phyloP scores from a whole-genome alignment of 2,329 filamentous ascomycete genomes.

The Westerdykella ornata region DNA sequence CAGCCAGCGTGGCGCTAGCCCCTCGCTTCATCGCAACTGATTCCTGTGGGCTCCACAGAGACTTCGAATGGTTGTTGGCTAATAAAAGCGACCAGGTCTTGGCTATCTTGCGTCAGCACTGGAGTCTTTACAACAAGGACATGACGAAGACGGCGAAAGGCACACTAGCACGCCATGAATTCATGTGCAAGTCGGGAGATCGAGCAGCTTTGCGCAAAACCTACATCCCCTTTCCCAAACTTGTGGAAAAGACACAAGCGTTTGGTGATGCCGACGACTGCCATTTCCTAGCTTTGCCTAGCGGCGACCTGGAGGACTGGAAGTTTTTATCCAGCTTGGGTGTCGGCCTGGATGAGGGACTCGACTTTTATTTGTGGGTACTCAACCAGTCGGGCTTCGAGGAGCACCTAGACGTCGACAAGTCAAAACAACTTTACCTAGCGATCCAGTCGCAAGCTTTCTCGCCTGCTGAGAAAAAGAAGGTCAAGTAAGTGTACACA shows the following conservation, averaged over 20 bases:
- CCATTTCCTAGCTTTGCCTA: slow-evolving; percentile 3
- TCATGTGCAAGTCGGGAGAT: neutral
- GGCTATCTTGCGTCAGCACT: neutral
- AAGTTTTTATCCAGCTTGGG: slow-evolving; percentile 2
- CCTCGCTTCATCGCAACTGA: slow-evolving; percentile 1
- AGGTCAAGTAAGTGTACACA: slow-evolving; percentile 2
- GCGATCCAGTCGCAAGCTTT: slow-evolving; percentile 3
- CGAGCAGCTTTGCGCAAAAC: neutral
- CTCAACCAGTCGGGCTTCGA: neutral
- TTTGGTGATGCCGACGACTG: neutral
- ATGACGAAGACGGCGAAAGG: slow-evolving; percentile 1
- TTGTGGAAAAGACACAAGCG: slow-evolving; percentile 1
- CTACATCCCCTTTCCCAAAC: slow-evolving; percentile 1
- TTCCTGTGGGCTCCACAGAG: slow-evolving; percentile 1
- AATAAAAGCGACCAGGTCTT: slow-evolving; percentile 1
- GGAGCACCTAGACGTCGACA: neutral
- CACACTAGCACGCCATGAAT: neutral
- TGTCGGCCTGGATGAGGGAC: slow-evolving; percentile 2
- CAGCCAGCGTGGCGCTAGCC: neutral
- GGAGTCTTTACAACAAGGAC: neutral
- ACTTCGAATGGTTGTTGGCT: slow-evolving; percentile 3
- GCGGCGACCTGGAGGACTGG: slow-evolving; percentile 1
- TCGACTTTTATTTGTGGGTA: slow-evolving; percentile 5
- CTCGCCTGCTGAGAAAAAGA: slow-evolving; percentile 1
- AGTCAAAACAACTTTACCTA: slow-evolving; percentile 4